Base-by-base conservation (phyloP, 495 filamentous ascomycete species). In the Aspergillus hancockii region DNA sequence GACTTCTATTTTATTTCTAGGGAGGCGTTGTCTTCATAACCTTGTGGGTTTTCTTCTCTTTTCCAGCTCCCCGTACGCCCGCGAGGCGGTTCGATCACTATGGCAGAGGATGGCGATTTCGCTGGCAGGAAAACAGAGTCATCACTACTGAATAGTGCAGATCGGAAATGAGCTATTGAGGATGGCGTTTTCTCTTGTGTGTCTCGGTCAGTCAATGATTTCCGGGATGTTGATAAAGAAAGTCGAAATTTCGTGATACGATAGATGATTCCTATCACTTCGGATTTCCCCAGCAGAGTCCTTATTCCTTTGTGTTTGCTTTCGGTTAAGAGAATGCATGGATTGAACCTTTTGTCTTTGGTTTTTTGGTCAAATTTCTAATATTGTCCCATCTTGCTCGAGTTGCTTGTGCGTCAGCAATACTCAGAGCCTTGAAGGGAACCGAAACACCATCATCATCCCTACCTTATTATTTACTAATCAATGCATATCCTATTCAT, bases 21-120 rank as follows among this genome's bases (percentile, higher is more conserved):
- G 76, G 75, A 79, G 76, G 76, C 76, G 76, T 79, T 79, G 73
- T 77, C 71, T 76, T 76, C 73, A 79, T 77, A 73, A 77, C 73
- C 71, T 70, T 72, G 71, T 73, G 75, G 75, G 73, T 69, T 73
- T 73, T 69, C 61, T 71, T 75, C 63, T 70, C 61, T 68, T 59
- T 60, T 60, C 49, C 63, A 60, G 60, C 55, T 69, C 60, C 65
- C 55, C 64, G 66, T 67, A 65, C 62, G 61, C 62, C 62, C 59
- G 49, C 58, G 50, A 55, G 63, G 63, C 58, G 59, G 59, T 60
- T 55, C 54, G 61, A 66, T 66, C 58, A 54, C 55, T 53, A 62
- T 62, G 63, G 53, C 58, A 58, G 60, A 54, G 56, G 59, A 47
- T 36, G 57, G 50, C 58, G 53, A 53, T 52, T 54, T 65, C 61